phyloP scores from a whole-genome alignment of 805 yeast genomes.

The Saccharomycopsis fodiens region DNA sequence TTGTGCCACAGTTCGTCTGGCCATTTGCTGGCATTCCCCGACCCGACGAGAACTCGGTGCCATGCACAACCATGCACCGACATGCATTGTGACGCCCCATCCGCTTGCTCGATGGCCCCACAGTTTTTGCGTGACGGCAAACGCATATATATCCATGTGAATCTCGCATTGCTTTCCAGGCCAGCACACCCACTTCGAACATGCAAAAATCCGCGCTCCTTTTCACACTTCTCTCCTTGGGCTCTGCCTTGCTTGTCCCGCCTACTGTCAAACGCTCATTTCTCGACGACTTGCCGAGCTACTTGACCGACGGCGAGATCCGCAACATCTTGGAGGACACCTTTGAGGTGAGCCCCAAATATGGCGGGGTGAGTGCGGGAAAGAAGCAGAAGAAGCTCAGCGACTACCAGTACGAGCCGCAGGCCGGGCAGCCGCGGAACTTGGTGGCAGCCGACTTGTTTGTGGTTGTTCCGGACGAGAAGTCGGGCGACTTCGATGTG shows the following conservation, averaged over 20 bases:
- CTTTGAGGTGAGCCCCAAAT: conserved; percentile 6
- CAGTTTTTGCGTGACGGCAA: not conserved
- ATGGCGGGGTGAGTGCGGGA: not conserved
- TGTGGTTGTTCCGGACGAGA: conserved; percentile 12
- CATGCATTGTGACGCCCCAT: not conserved
- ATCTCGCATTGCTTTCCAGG: not conserved
- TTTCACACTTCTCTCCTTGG: not conserved
- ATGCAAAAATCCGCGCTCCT: not conserved
- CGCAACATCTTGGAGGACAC: conserved; percentile 10
- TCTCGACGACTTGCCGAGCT: not conserved
- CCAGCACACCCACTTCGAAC: not conserved
- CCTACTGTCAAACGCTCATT: not conserved
- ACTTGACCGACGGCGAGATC: conserved; percentile 4
- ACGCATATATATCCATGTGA: not conserved
- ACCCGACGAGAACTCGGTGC: not conserved
- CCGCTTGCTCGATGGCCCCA: not conserved
- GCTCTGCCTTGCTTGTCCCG: not conserved
- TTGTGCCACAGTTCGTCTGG: no score
- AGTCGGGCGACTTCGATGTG: conserved; percentile 12
- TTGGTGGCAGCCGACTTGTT: not conserved
- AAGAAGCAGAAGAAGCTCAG: conserved; percentile 1
- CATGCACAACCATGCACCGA: not conserved
- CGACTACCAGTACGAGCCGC: conserved; percentile 2
- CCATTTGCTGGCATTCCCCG: not conserved
- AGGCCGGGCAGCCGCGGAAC: conserved; percentile 3